A percentile compares a stretch with the other conserved stretches of the same genome.
These are phyloP conservation scores for Ophiocordyceps camponoti-rufipedis DNA, from an alignment of 2,329 filamentous ascomycete species.

Conservation along the genomic window DNA sequence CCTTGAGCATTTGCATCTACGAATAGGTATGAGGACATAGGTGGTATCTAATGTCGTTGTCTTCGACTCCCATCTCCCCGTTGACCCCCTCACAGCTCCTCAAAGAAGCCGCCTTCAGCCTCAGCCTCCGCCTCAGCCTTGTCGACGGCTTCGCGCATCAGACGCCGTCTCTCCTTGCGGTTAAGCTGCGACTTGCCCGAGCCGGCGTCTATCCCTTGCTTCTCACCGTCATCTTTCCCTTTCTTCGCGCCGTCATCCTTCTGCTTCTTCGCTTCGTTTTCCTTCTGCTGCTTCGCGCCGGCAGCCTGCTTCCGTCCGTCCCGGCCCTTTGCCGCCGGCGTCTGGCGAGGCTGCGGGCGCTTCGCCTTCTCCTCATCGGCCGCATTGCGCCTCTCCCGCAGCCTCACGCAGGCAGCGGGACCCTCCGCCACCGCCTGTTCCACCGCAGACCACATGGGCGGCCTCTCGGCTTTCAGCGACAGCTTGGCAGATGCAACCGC, in stretches of 20 bases:
- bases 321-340: not conserved
- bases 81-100: constrained; percentile 14
- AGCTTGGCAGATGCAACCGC: constrained; percentile 23
- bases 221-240: not conserved
- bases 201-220: constrained; percentile 4
- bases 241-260: constrained; percentile 2
- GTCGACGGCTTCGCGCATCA: constrained; percentile 16
- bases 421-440: constrained; percentile 46
- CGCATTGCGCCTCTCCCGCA: constrained; percentile 32
- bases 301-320: not conserved
- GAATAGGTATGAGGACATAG: no score
- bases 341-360: constrained; percentile 1
- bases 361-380: constrained; percentile 2
- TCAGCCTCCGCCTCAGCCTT: constrained; percentile 22
- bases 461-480: constrained; percentile 25
- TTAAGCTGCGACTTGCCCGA: constrained; percentile 13
- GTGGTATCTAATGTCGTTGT: no score
- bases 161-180: constrained; percentile 15
- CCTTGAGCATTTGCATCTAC: not conserved
- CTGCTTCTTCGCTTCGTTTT: not conserved
- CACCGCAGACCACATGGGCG: constrained; percentile 49
- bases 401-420: constrained; percentile 6
- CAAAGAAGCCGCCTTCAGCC: constrained; percentile 42
- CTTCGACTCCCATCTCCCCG: no score
- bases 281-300: not conserved